A percentile compares a stretch with the other conserved stretches of the same genome.
Evolutionary conservation across 2,329 filamentous ascomycete genomes (phyloP).

Genomic region (Penicillium janthinellum): DNA sequence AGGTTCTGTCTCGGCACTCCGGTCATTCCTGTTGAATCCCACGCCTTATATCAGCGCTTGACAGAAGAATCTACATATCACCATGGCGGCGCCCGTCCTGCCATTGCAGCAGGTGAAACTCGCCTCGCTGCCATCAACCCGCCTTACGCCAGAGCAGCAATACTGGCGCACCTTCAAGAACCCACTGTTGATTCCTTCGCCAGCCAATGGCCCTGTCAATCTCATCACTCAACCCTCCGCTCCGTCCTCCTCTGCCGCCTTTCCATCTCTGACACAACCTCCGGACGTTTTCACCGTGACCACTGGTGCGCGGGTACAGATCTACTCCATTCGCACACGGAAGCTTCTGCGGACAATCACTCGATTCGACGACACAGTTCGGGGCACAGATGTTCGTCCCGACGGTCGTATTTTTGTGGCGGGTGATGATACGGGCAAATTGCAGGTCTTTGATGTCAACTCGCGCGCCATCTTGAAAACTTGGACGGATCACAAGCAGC

Average conservation of each 20-base stretch:
- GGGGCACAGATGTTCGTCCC: slow-evolving; percentile 81
- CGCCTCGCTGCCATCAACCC: slow-evolving; percentile 74
- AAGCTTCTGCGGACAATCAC: slow-evolving; percentile 94
- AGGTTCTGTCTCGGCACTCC: slow-evolving; percentile 1
- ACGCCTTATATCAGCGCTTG: neutral
- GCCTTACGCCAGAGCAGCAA: slow-evolving; percentile 82
- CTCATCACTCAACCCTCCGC: slow-evolving; percentile 75
- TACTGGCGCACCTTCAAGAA: slow-evolving; percentile 98
- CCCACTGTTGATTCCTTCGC: slow-evolving; percentile 84
- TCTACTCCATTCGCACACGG: slow-evolving; percentile 88
- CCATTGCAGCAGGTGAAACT: slow-evolving; percentile 80
- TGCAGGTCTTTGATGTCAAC: slow-evolving; percentile 92
- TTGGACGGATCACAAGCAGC: slow-evolving; percentile 92
- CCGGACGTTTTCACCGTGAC: slow-evolving; percentile 79
- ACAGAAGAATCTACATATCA: slow-evolving; percentile 10
- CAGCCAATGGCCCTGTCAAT: slow-evolving; percentile 85
- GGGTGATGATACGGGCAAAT: slow-evolving; percentile 85
- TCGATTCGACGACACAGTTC: slow-evolving; percentile 87
- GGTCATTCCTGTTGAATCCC: neutral
- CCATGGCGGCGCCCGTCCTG: slow-evolving; percentile 84
- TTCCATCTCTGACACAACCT: slow-evolving; percentile 49
- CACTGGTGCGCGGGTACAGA: slow-evolving; percentile 88
- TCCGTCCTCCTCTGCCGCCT: slow-evolving; percentile 46
- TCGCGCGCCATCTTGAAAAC: slow-evolving; percentile 92
- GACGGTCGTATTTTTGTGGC: slow-evolving; percentile 89